Evolutionary conservation across 768 basidiomycete genomes (phyloP), one percentile per base, ranked within the genome.

Genomic region (Hydnum rufescens): DNA sequence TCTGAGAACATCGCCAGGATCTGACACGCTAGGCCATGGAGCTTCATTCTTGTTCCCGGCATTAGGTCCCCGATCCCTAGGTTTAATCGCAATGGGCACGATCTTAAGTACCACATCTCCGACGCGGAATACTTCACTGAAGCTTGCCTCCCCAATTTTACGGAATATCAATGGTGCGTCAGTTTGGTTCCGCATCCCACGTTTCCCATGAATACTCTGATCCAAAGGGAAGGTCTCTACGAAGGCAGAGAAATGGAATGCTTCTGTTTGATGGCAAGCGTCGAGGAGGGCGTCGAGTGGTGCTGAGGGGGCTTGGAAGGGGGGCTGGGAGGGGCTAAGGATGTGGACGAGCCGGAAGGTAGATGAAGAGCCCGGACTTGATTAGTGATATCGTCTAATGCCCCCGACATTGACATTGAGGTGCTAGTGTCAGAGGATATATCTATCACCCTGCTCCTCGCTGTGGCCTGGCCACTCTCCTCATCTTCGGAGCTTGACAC

Each of bases 131-230:
- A 99, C 95, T 62, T 99, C 95, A 0, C 88, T 93, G 64, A 83
- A 99, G 48, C 84, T 87, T 4, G 95, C 95, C 67, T 99, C 95
- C 39, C 93, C 93, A 44, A 96, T 79, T 65, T 99, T 99, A 58
- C 36, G 36, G 22, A 39, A 39, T 13, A 13, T 39, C 36, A 39
- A 39, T 13, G 13, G 13, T 22, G 22, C 36, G 36, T 39, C 36
- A 22, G 13, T 39, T 39, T 39, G 36, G n/a, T n/a, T n/a, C n/a
- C n/a, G n/a, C n/a, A n/a, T n/a, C n/a, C n/a, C n/a, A n/a, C n/a
- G n/a, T n/a, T n/a, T 42, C 4, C 61, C 58, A n/a, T 60, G 58
- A 43, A 58, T 65, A 58, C 22, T 22, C 36, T 54, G 59, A 51
- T 57, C 84, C 56, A 73, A 75, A 5, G 81, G 82, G 60, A 88